Conservation (phyloP, 1,139 yeast genomes). For the Lipomyces yarrowii region DNA sequence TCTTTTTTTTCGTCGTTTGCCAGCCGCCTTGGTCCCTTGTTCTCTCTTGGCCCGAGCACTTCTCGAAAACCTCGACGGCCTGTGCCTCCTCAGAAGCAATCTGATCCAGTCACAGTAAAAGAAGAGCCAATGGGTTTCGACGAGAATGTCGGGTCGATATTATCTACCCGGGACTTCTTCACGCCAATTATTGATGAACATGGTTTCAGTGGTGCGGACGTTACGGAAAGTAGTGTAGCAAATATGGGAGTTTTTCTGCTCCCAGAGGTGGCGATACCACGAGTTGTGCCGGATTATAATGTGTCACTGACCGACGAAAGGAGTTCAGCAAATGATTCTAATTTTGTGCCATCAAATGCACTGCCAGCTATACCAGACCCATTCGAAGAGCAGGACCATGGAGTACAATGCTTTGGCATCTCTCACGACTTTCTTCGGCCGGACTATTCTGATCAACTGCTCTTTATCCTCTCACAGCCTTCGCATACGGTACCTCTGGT, state of each 20-base stretch:
- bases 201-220: background rate
- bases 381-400: background rate
- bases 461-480: background rate
- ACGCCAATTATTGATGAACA: background rate
- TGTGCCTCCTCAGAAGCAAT: background rate
- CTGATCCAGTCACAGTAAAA: background rate
- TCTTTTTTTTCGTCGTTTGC: slow-evolving; percentile 10
- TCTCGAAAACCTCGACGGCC: background rate
- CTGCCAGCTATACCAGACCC: background rate
- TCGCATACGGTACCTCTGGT: background rate
- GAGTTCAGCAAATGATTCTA: background rate
- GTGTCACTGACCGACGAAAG: background rate
- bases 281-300: background rate
- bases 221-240: background rate
- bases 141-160: background rate
- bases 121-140: background rate
- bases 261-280: background rate
- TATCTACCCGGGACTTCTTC: background rate
- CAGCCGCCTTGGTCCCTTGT: slow-evolving; percentile 3
- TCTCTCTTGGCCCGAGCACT: background rate
- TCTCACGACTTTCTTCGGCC: background rate
- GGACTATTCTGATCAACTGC: background rate
- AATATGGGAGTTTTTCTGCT: background rate
- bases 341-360: background rate
- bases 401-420: background rate